Conservation (phyloP, 306 rosid genomes). For the Oemleria cerasiformis region DNA sequence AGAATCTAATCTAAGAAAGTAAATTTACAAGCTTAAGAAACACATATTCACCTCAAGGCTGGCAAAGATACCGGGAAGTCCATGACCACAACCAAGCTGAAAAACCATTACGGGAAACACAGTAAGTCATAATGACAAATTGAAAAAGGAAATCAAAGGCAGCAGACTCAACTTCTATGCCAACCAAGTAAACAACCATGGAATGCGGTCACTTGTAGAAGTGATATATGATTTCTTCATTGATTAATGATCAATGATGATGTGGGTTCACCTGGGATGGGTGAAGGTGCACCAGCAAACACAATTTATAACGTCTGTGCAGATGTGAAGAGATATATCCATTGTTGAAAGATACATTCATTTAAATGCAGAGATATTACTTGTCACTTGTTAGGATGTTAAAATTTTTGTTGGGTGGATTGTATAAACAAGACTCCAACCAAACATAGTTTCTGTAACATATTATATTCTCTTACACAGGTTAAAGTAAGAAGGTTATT, state of each 20-base stretch:
- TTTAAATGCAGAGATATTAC: background rate
- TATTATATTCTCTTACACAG: background rate
- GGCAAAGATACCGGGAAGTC: conserved; percentile 90
- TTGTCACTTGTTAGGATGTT: background rate
- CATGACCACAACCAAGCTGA: conserved; percentile 98
- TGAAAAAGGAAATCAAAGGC: background rate
- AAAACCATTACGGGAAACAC: conserved; percentile 28
- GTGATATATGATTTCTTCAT: background rate
- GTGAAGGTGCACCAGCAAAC: background rate
- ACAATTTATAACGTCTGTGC: background rate
- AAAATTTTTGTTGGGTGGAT: background rate
- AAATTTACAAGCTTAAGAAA: conserved; percentile 17
- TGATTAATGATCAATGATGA: background rate
- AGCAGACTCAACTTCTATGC: background rate
- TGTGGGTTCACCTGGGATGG: background rate
- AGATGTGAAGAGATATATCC: background rate
- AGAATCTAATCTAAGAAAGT: background rate
- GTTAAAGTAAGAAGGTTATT: background rate
- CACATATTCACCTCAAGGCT: conserved; percentile 59
- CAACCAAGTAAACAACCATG: background rate
- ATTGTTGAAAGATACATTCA: background rate
- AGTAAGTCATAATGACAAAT: conserved; percentile 11
- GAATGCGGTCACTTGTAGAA: background rate
- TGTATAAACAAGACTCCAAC: background rate
- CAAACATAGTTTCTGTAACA: background rate